These are phyloP conservation scores for Chlamydomonas sphaeroides DNA, from an alignment of 139 green algal species.

Conservation along the genomic window DNA sequence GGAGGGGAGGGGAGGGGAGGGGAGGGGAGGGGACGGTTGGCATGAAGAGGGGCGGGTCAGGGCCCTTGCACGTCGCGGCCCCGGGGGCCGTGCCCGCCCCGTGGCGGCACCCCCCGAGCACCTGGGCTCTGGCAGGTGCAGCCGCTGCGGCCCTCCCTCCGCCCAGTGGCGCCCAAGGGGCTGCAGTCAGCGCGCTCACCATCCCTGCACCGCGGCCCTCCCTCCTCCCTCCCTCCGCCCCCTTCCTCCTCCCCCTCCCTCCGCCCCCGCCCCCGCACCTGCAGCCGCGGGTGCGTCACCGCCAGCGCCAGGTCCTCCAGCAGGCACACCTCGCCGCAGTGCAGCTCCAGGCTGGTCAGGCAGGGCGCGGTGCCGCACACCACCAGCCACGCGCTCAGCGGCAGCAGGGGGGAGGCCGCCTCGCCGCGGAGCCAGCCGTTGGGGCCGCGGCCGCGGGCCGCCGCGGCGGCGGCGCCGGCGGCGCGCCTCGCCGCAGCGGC, in stretches of 20 bases:
- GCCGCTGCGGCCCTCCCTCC: not conserved
- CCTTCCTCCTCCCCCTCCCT: not conserved
- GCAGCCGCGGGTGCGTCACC: conserved; percentile 24
- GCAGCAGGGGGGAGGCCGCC: not conserved
- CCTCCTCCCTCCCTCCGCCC: too few species aligned
- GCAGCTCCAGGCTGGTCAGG: conserved; percentile 18
- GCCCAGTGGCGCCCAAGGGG: too few species aligned
- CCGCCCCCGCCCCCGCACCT: not conserved
- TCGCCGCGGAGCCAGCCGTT: too few species aligned
- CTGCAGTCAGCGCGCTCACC: too few species aligned
- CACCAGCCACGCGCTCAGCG: conserved; percentile 19
- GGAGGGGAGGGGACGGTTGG: not conserved
- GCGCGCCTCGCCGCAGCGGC: not conserved
- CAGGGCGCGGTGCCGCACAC: conserved; percentile 4
- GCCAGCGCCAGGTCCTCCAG: conserved; percentile 26
- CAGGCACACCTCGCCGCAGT: not conserved
- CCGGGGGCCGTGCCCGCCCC: too few species aligned
- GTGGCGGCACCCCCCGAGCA: too few species aligned
- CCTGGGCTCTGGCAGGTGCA: too few species aligned
- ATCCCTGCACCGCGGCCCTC: too few species aligned
- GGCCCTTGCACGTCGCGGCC: too few species aligned
- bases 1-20: not conserved
- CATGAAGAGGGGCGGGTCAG: not conserved
- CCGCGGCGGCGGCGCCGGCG: too few species aligned
- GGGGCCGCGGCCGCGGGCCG: not conserved